Percentiles rank a stretch among this genome's conserved stretches.
Evolutionary conservation across 257 asterid genomes (phyloP).

Genomic region (Henckelia pumila): DNA sequence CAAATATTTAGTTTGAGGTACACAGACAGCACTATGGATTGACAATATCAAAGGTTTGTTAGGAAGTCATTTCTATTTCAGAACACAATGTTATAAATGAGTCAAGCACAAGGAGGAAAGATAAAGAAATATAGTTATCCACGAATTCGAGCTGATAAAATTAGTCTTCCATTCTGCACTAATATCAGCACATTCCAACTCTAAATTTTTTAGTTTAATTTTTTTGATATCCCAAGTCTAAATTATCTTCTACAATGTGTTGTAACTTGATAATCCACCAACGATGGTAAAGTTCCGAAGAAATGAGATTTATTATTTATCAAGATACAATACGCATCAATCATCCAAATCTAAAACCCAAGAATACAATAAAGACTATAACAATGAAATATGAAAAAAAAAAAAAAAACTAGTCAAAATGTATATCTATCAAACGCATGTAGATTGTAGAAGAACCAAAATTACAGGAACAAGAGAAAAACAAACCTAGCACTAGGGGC

Average conservation of each 20-base stretch:
- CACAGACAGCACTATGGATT: neutral
- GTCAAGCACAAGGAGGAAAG: constrained; percentile 8
- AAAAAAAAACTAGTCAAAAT: constrained; percentile 5
- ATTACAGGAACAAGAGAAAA: constrained; percentile 1
- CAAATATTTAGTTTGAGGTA: neutral
- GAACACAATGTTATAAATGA: constrained; percentile 10
- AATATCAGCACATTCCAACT: constrained; percentile 14
- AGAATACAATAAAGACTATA: constrained; percentile 11
- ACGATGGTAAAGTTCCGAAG: neutral
- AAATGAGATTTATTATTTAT: neutral
- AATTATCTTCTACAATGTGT: neutral
- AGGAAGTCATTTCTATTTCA: constrained; percentile 16
- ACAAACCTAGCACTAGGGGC: constrained; percentile 95
- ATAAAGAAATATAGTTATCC: constrained; percentile 13
- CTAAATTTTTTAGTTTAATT: too few species aligned
- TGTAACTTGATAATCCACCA: constrained; percentile 15
- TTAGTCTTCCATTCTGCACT: constrained; percentile 1
- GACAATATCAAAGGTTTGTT: neutral
- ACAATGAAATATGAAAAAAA: constrained; percentile 13
- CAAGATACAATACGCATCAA: neutral
- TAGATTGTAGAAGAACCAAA: neutral
- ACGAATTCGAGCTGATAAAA: constrained; percentile 14
- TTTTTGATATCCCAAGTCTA: too few species aligned
- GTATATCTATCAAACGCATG: neutral
- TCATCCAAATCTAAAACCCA: constrained; percentile 16